Conservation (phyloP, 495 filamentous ascomycete species). For the Gamarada debralockiae region DNA sequence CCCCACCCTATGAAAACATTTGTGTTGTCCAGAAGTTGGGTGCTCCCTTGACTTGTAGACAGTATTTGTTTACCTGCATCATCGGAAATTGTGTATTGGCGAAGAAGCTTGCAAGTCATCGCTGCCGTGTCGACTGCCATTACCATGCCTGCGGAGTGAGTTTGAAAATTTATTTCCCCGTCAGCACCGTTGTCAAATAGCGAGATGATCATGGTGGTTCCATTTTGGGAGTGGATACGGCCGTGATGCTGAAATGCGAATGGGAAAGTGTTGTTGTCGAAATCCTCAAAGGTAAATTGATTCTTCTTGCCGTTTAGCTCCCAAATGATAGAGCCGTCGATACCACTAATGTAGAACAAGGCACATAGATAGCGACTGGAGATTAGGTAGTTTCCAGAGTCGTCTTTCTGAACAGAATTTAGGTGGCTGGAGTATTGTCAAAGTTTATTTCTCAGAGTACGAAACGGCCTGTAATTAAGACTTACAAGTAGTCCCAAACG, state of each 20-base stretch:
- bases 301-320: constrained; percentile 38
- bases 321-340: constrained; percentile 36
- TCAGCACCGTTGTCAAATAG: constrained; percentile 33
- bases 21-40: constrained; percentile 39
- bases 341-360: constrained; percentile 29
- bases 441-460: background rate
- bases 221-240: constrained; percentile 30
- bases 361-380: constrained; percentile 26
- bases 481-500: constrained; percentile 30
- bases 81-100: constrained; percentile 35
- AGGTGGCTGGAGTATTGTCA: constrained; percentile 26
- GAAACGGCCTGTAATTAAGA: background rate
- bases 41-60: constrained; percentile 40
- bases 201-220: constrained; percentile 18
- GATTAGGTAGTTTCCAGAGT: constrained; percentile 30
- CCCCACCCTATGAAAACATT: constrained; percentile 50
- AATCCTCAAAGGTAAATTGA: constrained; percentile 34
- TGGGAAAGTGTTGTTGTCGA: constrained; percentile 42
- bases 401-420: constrained; percentile 32
- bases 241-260: constrained; percentile 53
- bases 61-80: constrained; percentile 2
- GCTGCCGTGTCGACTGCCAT: constrained; percentile 37
- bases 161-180: constrained; percentile 6
- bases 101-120: constrained; percentile 32
- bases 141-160: constrained; percentile 33